Evolutionary conservation across 192 early-diverging fungal genomes (phyloP).

Genomic region (Umbelopsis ramanniana): DNA sequence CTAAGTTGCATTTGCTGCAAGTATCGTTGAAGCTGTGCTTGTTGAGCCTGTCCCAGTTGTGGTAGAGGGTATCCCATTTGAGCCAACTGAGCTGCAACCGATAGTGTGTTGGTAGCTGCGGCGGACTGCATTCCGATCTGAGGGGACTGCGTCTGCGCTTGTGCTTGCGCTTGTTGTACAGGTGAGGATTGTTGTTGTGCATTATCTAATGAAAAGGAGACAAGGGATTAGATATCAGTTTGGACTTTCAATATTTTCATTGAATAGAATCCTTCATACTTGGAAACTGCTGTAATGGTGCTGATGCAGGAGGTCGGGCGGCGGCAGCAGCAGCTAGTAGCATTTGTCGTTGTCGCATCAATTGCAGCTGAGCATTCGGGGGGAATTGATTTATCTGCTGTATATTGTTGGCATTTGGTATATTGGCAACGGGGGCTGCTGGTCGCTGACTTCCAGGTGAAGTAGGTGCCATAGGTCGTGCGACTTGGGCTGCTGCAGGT

Average conservation of each 20-base stretch:
- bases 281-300: constrained; percentile 25
- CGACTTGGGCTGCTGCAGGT: constrained; percentile 28
- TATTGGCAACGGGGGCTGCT: constrained; percentile 27
- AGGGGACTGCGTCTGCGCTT: constrained; percentile 18
- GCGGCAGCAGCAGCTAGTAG: constrained; percentile 40
- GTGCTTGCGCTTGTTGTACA: constrained; percentile 15
- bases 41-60: constrained; percentile 25
- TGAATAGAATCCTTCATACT: neutral
- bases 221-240: neutral
- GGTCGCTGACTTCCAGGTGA: constrained; percentile 18
- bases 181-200: constrained; percentile 13
- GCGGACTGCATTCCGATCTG: constrained; percentile 16
- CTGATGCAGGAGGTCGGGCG: constrained; percentile 26
- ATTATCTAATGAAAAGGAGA: neutral
- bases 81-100: constrained; percentile 37
- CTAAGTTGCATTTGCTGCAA: constrained; percentile 39
- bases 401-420: constrained; percentile 4
- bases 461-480: constrained; percentile 7
- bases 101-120: constrained; percentile 26
- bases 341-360: constrained; percentile 39
- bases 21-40: constrained; percentile 42
- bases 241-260: too few relatives aligned
- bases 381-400: constrained; percentile 33
- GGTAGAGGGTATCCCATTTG: constrained; percentile 38
- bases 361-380: constrained; percentile 35